Evolutionary conservation across 768 basidiomycete species (phyloP).

Genomic region (Zangia roseola): DNA sequence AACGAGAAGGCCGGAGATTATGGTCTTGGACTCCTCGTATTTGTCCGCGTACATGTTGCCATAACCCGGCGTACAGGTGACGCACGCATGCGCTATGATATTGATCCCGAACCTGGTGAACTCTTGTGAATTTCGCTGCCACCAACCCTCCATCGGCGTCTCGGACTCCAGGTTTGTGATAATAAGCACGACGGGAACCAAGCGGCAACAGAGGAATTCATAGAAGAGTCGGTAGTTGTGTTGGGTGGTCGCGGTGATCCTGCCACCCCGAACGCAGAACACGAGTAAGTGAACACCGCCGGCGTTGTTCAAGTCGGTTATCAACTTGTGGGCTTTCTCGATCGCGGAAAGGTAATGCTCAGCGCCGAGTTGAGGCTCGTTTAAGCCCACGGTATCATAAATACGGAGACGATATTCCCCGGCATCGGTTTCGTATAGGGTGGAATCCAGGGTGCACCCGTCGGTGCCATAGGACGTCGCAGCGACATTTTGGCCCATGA

Average conservation of each 20-base stretch:
- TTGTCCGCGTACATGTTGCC: slow-evolving; percentile 33
- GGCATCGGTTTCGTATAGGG: slow-evolving; percentile 20
- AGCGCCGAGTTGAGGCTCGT: slow-evolving; percentile 25
- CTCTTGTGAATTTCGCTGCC: slow-evolving; percentile 28
- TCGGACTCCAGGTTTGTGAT: slow-evolving; percentile 40
- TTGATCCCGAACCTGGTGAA: slow-evolving; percentile 24
- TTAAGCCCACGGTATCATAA: slow-evolving; percentile 34
- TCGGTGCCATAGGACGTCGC: slow-evolving; percentile 30
- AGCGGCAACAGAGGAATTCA: slow-evolving; percentile 37
- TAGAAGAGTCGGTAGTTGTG: slow-evolving; percentile 39
- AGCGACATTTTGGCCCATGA: slow-evolving; percentile 31
- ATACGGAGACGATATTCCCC: slow-evolving; percentile 18
- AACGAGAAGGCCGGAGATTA: slow-evolving; percentile 25
- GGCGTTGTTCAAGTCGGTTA: slow-evolving; percentile 24
- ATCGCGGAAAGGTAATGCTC: slow-evolving; percentile 26
- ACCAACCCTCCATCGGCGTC: slow-evolving; percentile 34
- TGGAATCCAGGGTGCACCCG: slow-evolving; percentile 38
- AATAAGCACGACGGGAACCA: slow-evolving; percentile 40
- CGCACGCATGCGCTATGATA: slow-evolving; percentile 28
- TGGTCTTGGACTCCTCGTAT: slow-evolving; percentile 35
- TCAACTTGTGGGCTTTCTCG: slow-evolving; percentile 30
- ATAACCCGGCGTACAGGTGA: slow-evolving; percentile 33
- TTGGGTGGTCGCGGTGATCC: slow-evolving; percentile 34
- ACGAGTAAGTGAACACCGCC: slow-evolving; percentile 40
- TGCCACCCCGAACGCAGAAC: slow-evolving; percentile 37